Conservation (phyloP, 192 early-diverging fungal genomes). For the Gryganskiella cystojenkinii region DNA sequence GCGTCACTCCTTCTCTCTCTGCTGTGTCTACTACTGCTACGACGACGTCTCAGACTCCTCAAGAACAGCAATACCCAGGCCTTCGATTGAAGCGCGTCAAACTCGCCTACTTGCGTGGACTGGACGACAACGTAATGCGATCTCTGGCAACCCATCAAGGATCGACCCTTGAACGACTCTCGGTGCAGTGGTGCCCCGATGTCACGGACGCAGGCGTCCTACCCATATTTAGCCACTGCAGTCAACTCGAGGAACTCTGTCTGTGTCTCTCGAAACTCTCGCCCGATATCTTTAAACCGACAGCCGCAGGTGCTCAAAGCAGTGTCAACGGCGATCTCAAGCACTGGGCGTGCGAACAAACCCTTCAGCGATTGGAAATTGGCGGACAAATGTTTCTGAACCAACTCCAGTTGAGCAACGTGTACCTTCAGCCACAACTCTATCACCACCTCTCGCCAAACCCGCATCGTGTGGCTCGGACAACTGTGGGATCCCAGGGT, state of each 20-base stretch:
- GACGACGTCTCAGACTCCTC: not conserved
- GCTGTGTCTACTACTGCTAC: not conserved
- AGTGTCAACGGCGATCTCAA: not conserved
- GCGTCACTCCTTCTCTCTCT: too few species aligned
- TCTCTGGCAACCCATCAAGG: constrained; percentile 22
- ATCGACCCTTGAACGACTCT: constrained; percentile 16
- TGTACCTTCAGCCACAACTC: constrained; percentile 45
- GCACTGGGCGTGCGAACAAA: constrained; percentile 36
- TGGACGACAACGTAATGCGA: constrained; percentile 37
- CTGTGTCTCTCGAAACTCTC: constrained; percentile 37
- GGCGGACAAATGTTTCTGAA: constrained; percentile 46
- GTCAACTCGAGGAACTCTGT: constrained; percentile 28
- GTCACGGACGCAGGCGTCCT: constrained; percentile 37
- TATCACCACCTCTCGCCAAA: constrained; percentile 47
- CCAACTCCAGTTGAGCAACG: constrained; percentile 25
- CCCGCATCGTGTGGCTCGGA: constrained; percentile 20
- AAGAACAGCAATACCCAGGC: not conserved
- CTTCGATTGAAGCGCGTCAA: constrained; percentile 33
- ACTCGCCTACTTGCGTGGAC: constrained; percentile 27
- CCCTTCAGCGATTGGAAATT: constrained; percentile 38
- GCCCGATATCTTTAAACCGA: constrained; percentile 20
- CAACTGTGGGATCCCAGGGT: not conserved
- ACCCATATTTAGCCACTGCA: constrained; percentile 27
- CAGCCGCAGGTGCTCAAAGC: not conserved
- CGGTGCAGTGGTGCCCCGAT: constrained; percentile 44